Percentiles rank a stretch among this genome's conserved stretches.
These are phyloP conservation scores for Pseudoperonospora humuli DNA, from an alignment of 352 stramenopile species.

Conservation along the genomic window DNA sequence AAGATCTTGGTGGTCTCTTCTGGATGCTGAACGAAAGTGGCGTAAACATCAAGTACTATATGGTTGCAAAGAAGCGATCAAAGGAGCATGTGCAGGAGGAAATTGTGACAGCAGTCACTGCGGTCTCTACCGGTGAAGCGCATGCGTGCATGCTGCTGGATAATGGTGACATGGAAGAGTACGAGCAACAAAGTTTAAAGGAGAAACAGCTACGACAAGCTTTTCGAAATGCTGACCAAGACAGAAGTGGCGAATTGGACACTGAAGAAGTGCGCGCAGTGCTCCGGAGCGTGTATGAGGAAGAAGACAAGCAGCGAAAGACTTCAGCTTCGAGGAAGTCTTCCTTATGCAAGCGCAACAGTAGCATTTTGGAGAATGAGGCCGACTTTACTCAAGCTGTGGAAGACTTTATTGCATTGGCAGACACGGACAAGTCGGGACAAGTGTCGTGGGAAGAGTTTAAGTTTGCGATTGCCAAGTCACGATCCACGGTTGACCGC, in stretches of 20 bases:
- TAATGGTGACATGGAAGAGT: constrained; percentile 63
- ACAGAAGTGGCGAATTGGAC: constrained; percentile 72
- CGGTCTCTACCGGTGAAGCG: constrained; percentile 39
- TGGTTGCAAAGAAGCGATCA: constrained; percentile 62
- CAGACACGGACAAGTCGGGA: constrained; percentile 69
- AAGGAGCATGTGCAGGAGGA: constrained; percentile 44
- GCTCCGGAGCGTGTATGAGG: constrained; percentile 60
- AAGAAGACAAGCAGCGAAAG: constrained; percentile 49
- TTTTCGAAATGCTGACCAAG: constrained; percentile 66
- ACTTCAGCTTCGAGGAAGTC: constrained; percentile 23
- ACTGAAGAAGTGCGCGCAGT: constrained; percentile 69
- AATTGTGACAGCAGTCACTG: constrained; percentile 44
- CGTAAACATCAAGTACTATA: constrained; percentile 71
- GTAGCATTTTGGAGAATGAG: constrained; percentile 51
- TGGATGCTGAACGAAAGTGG: constrained; percentile 83
- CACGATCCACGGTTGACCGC: constrained; percentile 50
- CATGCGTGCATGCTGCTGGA: constrained; percentile 59
- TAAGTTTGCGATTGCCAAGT: constrained; percentile 76
- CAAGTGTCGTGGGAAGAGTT: constrained; percentile 85
- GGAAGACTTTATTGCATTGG: constrained; percentile 71
- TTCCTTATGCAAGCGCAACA: constrained; percentile 30
- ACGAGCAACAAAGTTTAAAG: constrained; percentile 73
- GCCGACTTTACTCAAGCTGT: constrained; percentile 47
- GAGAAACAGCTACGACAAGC: constrained; percentile 79
- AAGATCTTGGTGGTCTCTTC: constrained; percentile 73